Evolutionary conservation across 148 eudicot species (phyloP), one percentile per base, ranked within the genome.

Genomic region (Pouteria glomerata): DNA sequence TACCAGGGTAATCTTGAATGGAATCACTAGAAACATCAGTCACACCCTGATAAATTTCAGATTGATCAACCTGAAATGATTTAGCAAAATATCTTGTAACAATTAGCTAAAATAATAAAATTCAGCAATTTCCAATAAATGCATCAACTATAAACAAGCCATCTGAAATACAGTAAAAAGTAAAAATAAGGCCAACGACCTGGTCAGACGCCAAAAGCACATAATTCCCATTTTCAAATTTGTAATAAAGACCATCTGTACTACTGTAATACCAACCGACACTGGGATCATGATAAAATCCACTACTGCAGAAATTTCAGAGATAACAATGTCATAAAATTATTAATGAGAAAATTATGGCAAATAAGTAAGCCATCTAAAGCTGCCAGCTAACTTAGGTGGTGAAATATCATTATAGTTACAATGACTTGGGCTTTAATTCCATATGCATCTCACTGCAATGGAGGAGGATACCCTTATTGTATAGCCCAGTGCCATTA

Each of bases 191-290:
- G 42, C 24, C 11, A 70, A 31, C 8, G 26, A 90, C 97, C 90
- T 87, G 75, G 81, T 73, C 69, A n/a, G 78, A 73, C 59, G 76
- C 95, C 30, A 90, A 79, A 4, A 81, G 80, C 71, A 88, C 85
- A 77, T 96, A 96, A 67, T 84, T 88, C 26, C 96, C 99, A 84
- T 92, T 83, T 75, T 90, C 88, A 73, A 87, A 96, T 81, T 85
- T 88, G 89, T 96, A 96, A 78, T 92, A 96, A 58, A 82, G 80
- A 31, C 92, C 91, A 77, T 96, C 99, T 71, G 37, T 79, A 77
- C 84, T 84, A 85, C 76, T 92, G 63, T 96, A 96, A 81, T 96
- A 96, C 97, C 99, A 96, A 33, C 97, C 97, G 0, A 85, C 99
- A 75, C 60, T 76, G 0, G 97, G 97, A 70, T 92, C 91, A 73